Percentiles rank a stretch among this genome's conserved stretches.
Conservation (phyloP, 2,329 filamentous ascomycete species). For the Fusarium kyushuense region DNA sequence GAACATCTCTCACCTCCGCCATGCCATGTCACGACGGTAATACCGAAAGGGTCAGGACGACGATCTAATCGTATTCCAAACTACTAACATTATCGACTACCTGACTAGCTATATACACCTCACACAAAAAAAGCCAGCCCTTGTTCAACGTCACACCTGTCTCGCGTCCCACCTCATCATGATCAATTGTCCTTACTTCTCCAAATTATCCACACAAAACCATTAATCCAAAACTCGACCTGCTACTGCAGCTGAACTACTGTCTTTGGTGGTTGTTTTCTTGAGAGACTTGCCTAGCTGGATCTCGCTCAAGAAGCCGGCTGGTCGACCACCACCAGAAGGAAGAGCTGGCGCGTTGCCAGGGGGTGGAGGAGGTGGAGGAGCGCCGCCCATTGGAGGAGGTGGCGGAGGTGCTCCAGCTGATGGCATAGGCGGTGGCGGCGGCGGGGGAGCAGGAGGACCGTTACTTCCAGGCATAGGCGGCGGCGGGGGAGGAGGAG, state of each 20-base stretch:
- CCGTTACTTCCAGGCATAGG: slow-evolving; percentile 54
- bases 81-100: slow-evolving; percentile 28
- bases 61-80: slow-evolving; percentile 31
- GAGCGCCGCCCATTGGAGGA: slow-evolving; percentile 51
- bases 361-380: slow-evolving; percentile 58
- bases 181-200: slow-evolving; percentile 2
- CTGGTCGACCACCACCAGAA: slow-evolving; percentile 62
- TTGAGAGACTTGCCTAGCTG: slow-evolving; percentile 81
- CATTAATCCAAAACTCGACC: slow-evolving; percentile 76
- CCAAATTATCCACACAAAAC: slow-evolving; percentile 7
- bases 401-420: slow-evolving; percentile 59
- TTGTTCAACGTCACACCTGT: slow-evolving; percentile 17
- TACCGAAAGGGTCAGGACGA: slow-evolving; percentile 12
- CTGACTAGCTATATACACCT: slow-evolving; percentile 20
- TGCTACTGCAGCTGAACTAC: slow-evolving; percentile 76
- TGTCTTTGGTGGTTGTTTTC: slow-evolving; percentile 92
- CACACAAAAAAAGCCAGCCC: slow-evolving; percentile 20
- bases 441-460: slow-evolving; percentile 59
- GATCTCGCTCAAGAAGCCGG: slow-evolving; percentile 83
- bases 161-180: slow-evolving; percentile 15
- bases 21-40: slow-evolving; percentile 12
- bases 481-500: slow-evolving; percentile 54
- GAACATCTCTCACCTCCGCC: slow-evolving; percentile 4
- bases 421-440: slow-evolving; percentile 53
- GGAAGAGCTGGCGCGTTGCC: slow-evolving; percentile 59